Percentiles rank a stretch among this genome's conserved stretches.
phyloP scores from a whole-genome alignment of 192 early-diverging fungal species.

The Mortierella alpina region DNA sequence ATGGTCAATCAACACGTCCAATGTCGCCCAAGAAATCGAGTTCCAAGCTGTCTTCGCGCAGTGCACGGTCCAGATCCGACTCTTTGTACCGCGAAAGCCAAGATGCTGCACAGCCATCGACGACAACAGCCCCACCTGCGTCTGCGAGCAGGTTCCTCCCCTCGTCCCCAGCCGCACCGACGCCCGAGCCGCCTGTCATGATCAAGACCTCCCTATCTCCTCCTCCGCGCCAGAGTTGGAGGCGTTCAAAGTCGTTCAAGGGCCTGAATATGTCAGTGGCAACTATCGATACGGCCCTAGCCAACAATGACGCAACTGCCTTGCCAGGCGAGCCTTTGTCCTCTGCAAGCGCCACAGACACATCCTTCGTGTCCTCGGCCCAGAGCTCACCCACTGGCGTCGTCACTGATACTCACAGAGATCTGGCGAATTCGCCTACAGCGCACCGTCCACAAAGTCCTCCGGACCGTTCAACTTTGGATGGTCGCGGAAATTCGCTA shows the following conservation, averaged over 20 bases:
- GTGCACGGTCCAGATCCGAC: slow-evolving; percentile 34
- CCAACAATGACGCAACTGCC: background rate
- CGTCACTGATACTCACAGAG: background rate
- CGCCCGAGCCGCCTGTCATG: background rate
- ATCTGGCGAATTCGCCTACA: no score
- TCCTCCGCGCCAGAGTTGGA: slow-evolving; percentile 47
- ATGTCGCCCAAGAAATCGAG: slow-evolving; percentile 20
- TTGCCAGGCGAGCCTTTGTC: slow-evolving; percentile 1
- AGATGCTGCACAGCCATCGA: background rate
- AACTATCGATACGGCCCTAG: background rate
- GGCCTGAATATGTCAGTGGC: background rate
- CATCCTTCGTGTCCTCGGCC: slow-evolving; percentile 8
- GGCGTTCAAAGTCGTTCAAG: slow-evolving; percentile 38
- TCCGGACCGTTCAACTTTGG: background rate
- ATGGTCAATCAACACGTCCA: background rate
- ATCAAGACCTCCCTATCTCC: slow-evolving; percentile 28
- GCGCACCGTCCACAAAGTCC: background rate
- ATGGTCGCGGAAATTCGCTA: background rate
- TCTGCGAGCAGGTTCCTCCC: background rate
- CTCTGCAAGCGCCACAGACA: background rate
- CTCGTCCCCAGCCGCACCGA: background rate
- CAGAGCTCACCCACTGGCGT: slow-evolving; percentile 17
- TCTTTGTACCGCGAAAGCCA: background rate
- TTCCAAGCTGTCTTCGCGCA: slow-evolving; percentile 6
- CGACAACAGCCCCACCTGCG: background rate